phyloP scores from a whole-genome alignment of 805 yeast species.

The Metschnikowia cubensis region DNA sequence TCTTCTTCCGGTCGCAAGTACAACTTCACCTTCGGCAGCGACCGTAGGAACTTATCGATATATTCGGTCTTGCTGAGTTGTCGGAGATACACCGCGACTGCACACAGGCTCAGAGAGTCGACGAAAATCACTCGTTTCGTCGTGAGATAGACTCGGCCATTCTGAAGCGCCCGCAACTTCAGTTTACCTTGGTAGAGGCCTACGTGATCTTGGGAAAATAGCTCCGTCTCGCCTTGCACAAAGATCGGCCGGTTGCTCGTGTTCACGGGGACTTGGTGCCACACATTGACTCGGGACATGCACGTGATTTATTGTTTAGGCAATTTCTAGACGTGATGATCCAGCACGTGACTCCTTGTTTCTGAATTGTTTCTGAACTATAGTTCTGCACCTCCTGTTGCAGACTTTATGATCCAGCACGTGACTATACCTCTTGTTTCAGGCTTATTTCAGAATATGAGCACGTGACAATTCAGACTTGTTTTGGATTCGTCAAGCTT shows the following conservation, averaged over 20 bases:
- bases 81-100: conserved; percentile 46
- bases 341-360: too few species aligned
- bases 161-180: conserved; percentile 60
- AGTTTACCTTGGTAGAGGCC: conserved; percentile 78
- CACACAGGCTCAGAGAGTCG: conserved; percentile 47
- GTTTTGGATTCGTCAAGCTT: too few species aligned
- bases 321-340: not conserved
- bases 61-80: conserved; percentile 39
- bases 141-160: conserved; percentile 78
- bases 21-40: conserved; percentile 71
- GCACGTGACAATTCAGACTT: too few species aligned
- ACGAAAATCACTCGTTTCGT: conserved; percentile 69
- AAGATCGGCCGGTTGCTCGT: conserved; percentile 39
- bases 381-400: too few species aligned
- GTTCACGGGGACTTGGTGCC: conserved; percentile 37
- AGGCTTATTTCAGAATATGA: too few species aligned
- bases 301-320: not conserved
- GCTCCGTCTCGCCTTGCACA: conserved; percentile 27
- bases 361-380: too few species aligned
- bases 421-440: too few species aligned
- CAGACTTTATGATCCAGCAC: too few species aligned
- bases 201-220: conserved; percentile 31
- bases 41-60: conserved; percentile 58
- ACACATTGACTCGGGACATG: conserved; percentile 22
- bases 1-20: conserved; percentile 15